Evolutionary conservation across 2,329 filamentous ascomycete species (phyloP).

Genomic region (Cercospora beticola): DNA sequence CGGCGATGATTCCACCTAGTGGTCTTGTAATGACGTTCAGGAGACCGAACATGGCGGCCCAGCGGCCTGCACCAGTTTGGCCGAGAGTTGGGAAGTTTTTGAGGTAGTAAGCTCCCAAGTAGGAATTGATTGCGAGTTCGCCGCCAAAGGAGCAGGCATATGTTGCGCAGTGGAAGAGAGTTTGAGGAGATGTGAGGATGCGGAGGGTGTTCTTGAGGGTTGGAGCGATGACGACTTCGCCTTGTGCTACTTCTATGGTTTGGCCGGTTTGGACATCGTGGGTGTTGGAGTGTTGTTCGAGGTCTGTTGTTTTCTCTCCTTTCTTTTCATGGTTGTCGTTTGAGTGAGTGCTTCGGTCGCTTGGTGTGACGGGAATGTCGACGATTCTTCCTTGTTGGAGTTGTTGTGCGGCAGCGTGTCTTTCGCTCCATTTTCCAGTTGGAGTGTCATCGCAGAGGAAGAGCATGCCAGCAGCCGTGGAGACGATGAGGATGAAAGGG

Average conservation of each 20-base stretch:
- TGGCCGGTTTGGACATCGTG: conserved; percentile 47
- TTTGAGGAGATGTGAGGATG: conserved; percentile 62
- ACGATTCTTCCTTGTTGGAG: conserved; percentile 40
- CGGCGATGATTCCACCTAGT: conserved; percentile 60
- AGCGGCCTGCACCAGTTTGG: conserved; percentile 50
- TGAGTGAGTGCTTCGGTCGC: conserved; percentile 30
- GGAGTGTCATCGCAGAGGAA: conserved; percentile 78
- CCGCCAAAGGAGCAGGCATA: conserved; percentile 62
- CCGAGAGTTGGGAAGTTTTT: conserved; percentile 50
- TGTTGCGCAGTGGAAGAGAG: conserved; percentile 51
- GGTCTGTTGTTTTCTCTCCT: conserved; percentile 23
- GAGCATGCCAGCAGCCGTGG: conserved; percentile 66
- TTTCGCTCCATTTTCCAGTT: conserved; percentile 73
- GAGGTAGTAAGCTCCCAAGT: conserved; percentile 59
- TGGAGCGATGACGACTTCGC: conserved; percentile 63
- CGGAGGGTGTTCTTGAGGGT: conserved; percentile 59
- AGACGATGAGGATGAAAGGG: conserved; percentile 72
- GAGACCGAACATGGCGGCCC: conserved; percentile 73
- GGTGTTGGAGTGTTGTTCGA: conserved; percentile 14
- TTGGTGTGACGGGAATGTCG: conserved; percentile 41
- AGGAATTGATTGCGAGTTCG: conserved; percentile 60
- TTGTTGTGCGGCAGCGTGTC: conserved; percentile 58
- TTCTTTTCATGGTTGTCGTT: conserved; percentile 54
- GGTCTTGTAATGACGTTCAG: conserved; percentile 68
- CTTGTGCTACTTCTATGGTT: conserved; percentile 55